Conservation (phyloP, 805 yeast genomes). For the Metschnikowia aberdeeniae region DNA sequence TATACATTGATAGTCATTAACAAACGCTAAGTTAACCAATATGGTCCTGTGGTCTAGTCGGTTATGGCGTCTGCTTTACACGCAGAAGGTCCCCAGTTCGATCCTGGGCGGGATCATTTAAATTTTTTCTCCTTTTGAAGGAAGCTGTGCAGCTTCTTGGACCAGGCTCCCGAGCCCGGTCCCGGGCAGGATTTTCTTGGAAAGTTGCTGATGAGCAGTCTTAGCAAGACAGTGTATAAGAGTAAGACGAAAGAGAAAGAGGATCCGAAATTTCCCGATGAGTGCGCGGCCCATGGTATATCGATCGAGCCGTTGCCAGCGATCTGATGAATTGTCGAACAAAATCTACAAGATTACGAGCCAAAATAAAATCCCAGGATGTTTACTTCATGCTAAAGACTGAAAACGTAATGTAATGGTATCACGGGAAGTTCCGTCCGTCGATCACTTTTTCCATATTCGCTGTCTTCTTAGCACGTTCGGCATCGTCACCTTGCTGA, state of each 20-base stretch:
- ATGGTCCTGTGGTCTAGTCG: slow-evolving; percentile 98
- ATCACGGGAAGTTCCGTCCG: slow-evolving; percentile 3
- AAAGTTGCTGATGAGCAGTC: not conserved
- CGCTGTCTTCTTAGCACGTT: slow-evolving; percentile 8
- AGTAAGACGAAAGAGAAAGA: not conserved
- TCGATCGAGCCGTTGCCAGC: slow-evolving; percentile 15
- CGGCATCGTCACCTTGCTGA: slow-evolving; percentile 5
- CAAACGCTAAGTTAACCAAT: not conserved
- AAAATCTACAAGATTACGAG: slow-evolving; percentile 13
- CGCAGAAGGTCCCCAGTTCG: slow-evolving; percentile 99
- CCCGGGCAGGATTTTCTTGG: slow-evolving; percentile 85
- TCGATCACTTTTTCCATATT: slow-evolving; percentile 11
- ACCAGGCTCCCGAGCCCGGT: slow-evolving; percentile 99
- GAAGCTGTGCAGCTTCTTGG: too few species aligned
- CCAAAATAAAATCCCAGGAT: slow-evolving; percentile 8
- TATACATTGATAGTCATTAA: not conserved
- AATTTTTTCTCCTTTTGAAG: slow-evolving; percentile 1
- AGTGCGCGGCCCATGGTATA: slow-evolving; percentile 8
- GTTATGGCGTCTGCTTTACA: slow-evolving; percentile 99
- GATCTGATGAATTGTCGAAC: slow-evolving; percentile 16
- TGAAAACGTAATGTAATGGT: slow-evolving; percentile 6
- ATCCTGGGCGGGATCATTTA: slow-evolving; percentile 98
- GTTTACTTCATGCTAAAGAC: slow-evolving; percentile 14
- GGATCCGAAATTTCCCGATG: not conserved
- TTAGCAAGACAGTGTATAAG: not conserved